Evolutionary conservation across 1,284 basidiomycete genomes (phyloP).

Genomic region (Phlebopus sp.): DNA sequence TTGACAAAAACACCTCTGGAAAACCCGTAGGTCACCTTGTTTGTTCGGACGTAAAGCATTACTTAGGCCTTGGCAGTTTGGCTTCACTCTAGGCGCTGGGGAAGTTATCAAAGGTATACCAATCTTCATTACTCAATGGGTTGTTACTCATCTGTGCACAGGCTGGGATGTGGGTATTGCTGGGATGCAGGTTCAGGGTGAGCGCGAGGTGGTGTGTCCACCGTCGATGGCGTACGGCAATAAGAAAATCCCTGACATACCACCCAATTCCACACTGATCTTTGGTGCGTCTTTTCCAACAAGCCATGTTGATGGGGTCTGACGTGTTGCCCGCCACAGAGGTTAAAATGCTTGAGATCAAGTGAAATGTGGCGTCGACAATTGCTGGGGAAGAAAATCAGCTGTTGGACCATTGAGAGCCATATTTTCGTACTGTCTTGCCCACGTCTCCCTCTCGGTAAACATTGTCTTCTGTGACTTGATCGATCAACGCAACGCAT

Average conservation of each 20-base stretch:
- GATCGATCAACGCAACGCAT: too few relatives aligned
- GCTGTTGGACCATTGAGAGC: slow-evolving; percentile 13
- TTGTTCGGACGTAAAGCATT: slow-evolving; percentile 5
- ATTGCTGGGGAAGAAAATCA: slow-evolving; percentile 18
- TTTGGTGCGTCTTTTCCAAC: slow-evolving; percentile 57
- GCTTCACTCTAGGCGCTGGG: slow-evolving; percentile 82
- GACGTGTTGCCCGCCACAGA: slow-evolving; percentile 41
- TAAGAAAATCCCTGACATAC: slow-evolving; percentile 50
- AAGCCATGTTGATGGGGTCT: slow-evolving; percentile 8
- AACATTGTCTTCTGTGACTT: too few relatives aligned
- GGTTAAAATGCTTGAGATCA: slow-evolving; percentile 70
- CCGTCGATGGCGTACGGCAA: slow-evolving; percentile 70
- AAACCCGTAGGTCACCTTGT: slow-evolving; percentile 59
- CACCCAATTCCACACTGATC: slow-evolving; percentile 64
- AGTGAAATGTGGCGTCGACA: slow-evolving; percentile 36
- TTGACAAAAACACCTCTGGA: slow-evolving; percentile 88
- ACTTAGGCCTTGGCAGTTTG: slow-evolving; percentile 51
- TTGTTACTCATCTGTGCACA: slow-evolving; percentile 26
- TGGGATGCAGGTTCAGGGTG: slow-evolving; percentile 92
- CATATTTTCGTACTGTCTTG: not conserved
- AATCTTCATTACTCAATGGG: slow-evolving; percentile 2
- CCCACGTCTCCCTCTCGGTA: too few relatives aligned
- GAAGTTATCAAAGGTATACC: slow-evolving; percentile 85
- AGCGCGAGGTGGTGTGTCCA: slow-evolving; percentile 81
- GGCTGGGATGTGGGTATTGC: slow-evolving; percentile 91